Conservation (phyloP, 106 monocot species). For the Chionographis japonica region DNA sequence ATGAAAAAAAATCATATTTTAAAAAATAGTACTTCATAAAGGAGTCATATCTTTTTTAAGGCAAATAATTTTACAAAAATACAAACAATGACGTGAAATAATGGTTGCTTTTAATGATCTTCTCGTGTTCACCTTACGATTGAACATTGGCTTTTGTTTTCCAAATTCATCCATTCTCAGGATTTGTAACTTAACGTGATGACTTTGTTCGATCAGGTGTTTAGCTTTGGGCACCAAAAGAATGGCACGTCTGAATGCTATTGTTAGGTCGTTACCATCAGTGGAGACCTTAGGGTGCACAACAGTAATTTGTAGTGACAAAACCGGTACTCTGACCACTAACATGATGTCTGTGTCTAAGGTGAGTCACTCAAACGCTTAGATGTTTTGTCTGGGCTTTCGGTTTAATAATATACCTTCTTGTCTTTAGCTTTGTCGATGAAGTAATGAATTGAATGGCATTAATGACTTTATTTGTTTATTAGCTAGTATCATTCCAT, state of each 20-base stretch:
- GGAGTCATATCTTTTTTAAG: no score
- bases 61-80: no score
- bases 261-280: slow-evolving; percentile 96
- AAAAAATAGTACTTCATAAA: no score
- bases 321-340: slow-evolving; percentile 97
- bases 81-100: no score
- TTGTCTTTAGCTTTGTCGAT: background rate
- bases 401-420: background rate
- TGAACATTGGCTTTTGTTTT: no score
- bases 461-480: background rate
- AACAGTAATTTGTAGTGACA: slow-evolving; percentile 99
- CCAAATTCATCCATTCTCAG: no score
- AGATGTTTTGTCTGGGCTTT: background rate
- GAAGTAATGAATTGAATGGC: background rate
- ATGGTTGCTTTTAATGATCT: no score
- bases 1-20: no score
- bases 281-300: slow-evolving; percentile 99
- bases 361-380: slow-evolving; percentile 34
- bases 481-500: background rate
- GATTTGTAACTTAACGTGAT: background rate
- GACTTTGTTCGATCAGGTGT: slow-evolving; percentile 52
- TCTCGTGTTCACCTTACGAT: no score
- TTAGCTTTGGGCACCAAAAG: slow-evolving; percentile 97
- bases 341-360: slow-evolving; percentile 99
- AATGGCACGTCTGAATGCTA: slow-evolving; percentile 98